phyloP scores from a whole-genome alignment of 768 basidiomycete genomes.

The Lentinula lateritia region DNA sequence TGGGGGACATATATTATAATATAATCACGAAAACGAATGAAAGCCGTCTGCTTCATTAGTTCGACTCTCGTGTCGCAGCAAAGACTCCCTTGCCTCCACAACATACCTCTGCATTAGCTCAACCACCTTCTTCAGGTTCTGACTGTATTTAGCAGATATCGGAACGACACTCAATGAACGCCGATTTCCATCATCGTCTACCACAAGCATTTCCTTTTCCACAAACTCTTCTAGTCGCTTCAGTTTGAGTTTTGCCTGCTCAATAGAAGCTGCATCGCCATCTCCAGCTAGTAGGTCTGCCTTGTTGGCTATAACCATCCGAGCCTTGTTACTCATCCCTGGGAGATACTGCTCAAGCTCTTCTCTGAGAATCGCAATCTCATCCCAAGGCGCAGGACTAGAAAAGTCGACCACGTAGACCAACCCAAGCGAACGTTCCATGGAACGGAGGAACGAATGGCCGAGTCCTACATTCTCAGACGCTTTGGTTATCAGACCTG shows the following conservation, averaged over 20 bases:
- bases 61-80: neutral
- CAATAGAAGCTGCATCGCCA: constrained; percentile 40
- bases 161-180: constrained; percentile 66
- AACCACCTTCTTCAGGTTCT: constrained; percentile 74
- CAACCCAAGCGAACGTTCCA: constrained; percentile 87
- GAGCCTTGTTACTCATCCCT: constrained; percentile 71
- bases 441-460: constrained; percentile 87
- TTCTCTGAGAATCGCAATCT: constrained; percentile 63
- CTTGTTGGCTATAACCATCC: constrained; percentile 91
- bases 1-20: neutral
- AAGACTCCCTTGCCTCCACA: neutral
- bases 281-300: constrained; percentile 74
- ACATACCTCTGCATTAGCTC: constrained; percentile 65
- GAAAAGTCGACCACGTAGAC: constrained; percentile 92
- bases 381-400: constrained; percentile 67
- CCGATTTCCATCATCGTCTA: constrained; percentile 17
- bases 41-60: neutral
- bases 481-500: constrained; percentile 81
- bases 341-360: constrained; percentile 81
- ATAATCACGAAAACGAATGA: neutral
- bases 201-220: constrained; percentile 33
- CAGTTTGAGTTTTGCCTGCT: constrained; percentile 54
- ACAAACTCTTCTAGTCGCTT: constrained; percentile 52
- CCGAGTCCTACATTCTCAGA: constrained; percentile 91
- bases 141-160: constrained; percentile 78